Evolutionary conservation across 169 alveolate genomes (phyloP).

Genomic region (Plasmodium gonderi): DNA sequence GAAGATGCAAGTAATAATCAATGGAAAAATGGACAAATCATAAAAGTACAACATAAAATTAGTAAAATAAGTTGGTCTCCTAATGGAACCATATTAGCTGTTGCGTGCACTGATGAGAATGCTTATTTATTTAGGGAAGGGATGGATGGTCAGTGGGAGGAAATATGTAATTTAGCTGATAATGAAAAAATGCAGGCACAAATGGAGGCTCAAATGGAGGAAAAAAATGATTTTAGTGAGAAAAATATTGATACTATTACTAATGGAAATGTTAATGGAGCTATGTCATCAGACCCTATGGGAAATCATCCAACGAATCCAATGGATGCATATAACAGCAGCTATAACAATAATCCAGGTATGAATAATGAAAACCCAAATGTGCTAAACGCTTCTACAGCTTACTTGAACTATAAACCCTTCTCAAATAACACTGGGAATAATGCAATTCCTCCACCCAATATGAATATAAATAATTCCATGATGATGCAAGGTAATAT

Average conservation of each 20-base stretch:
- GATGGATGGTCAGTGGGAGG: conserved; percentile 79
- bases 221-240: not conserved
- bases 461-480: not conserved
- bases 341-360: not conserved
- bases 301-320: not conserved
- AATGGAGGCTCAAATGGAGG: not conserved
- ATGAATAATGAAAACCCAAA: not conserved
- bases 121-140: conserved; percentile 77
- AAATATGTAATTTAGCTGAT: conserved; percentile 68
- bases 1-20: conserved; percentile 70
- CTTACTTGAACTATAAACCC: not conserved
- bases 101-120: conserved; percentile 77
- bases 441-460: not conserved
- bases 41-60: conserved; percentile 28
- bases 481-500: not conserved
- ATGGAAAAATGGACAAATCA: conserved; percentile 65
- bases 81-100: conserved; percentile 79
- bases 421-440: not conserved
- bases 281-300: not conserved
- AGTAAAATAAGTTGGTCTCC: conserved; percentile 79
- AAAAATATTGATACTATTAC: not conserved
- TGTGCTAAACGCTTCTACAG: not conserved
- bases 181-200: conserved; percentile 14
- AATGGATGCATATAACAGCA: not conserved
- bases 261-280: not conserved